Evolutionary conservation across 495 filamentous ascomycete genomes (phyloP), one percentile per base, ranked within the genome.

Genomic region (Xylaria intraflava): DNA sequence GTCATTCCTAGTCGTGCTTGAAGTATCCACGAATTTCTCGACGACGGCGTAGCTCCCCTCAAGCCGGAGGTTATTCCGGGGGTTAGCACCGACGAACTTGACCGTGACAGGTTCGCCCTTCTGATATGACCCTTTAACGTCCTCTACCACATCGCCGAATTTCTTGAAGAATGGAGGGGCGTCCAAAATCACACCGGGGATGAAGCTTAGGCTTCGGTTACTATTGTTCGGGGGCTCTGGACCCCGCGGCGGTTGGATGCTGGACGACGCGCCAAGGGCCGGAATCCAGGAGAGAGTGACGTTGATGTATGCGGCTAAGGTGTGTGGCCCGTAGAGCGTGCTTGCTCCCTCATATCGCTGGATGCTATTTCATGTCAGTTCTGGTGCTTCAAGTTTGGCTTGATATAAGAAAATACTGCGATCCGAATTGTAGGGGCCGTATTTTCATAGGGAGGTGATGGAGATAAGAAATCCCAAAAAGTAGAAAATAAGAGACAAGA

Each of bases 301-400:
- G 65, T 94, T 89, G 69, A 98, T 86, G 70, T 96, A 92, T 1
- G 90, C 92, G 33, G 89, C 84, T 5, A 96, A 77, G 17, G 89
- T 95, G 62, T 91, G 84, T n/a, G 88, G 89, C 0, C 93, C 93
- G 69, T 95, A 96, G 24, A 96, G 81, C 3, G 93, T 98, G 23
- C 88, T 94, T 14, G 90, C 93, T 45, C 93, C 93, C 72, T 98
- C 93, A 69, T 96, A 96, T 44, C 93, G 83, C 69, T 98, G 93
- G 49, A 91, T 80, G 14, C 69, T 68, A 49, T 60, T 55, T 38
- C 35, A 5, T 38, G 51, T 62, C 38, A 65, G 53, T 24, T 11
- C 4, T 50, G 7, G 4, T n/a, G 1, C 35, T 35, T 17, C 6
- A 9, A n/a, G 2, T 22, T 1, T n/a, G 17, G 0, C 14, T 10